Evolutionary conservation across 768 basidiomycete species (phyloP), one percentile per base, ranked within the genome.

Genomic region (Leccinum barrowsii): DNA sequence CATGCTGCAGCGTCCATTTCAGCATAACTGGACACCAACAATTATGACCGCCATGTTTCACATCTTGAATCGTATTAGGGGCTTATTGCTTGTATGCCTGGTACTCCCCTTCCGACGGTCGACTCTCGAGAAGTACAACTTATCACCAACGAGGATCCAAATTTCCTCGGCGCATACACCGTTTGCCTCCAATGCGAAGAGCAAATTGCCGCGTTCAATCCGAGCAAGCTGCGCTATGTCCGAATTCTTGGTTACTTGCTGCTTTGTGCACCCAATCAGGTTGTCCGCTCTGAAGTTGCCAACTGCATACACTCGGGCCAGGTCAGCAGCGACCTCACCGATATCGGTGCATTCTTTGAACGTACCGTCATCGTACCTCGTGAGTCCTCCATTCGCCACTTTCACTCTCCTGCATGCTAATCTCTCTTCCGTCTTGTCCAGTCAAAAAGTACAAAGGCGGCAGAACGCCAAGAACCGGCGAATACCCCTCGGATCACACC

Each of bases 381-480:
- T 55, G 50, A 56, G n/a, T 44, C 13, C 11, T 50, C 42, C 44
- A 32, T 32, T 32, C 30, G 10, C 30, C 30, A 32, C 30, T 5
- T 21, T 51, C 51, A 28, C 11, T 51, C 7, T 42, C 28, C 4
- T 15, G 19, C 26, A 42, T 35, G 15, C 21, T 13, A 15, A 54
- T 13, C 17, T 22, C 15, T n/a, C 19, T 37, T 37, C n/a, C 2
- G 40, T 19, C n/a, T 19, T 19, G n/a, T 42, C 19, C 40, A 67
- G 65, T 68, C 13, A 63, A 50, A 24, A 59, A 30, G 24, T 50
- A n/a, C 47, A 66, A 56, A 47, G 30, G 11, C 30, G 11, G 1
- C 30, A 60, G 57, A 44, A 74, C 66, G 1, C 73, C 70, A 5
- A 21, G 0, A 32, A 11, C 30, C 11, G 0, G 30, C 11, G 30